Conservation (phyloP, 495 filamentous ascomycete genomes). For the Hypoxylon fuscum region DNA sequence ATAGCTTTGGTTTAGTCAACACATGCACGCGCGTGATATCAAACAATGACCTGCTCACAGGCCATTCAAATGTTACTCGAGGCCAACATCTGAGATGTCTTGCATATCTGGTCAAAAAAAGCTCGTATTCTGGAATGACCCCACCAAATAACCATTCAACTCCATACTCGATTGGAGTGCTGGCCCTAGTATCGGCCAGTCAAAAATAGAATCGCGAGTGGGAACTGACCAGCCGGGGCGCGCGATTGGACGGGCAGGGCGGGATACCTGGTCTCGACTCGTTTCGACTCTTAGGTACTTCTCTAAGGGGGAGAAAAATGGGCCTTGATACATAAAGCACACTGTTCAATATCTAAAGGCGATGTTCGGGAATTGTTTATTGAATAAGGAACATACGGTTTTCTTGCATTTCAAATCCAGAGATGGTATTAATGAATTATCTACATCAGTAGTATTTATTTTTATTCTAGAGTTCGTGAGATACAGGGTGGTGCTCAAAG, state of each 20-base stretch:
- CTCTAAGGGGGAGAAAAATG: constrained; percentile 17
- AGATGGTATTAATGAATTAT: too few species aligned
- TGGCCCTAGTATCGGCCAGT: constrained; percentile 19
- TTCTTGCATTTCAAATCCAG: too few species aligned
- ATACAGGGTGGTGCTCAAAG: too few species aligned
- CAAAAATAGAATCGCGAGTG: constrained; percentile 38
- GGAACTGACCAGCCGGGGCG: not conserved
- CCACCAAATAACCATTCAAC: constrained; percentile 15
- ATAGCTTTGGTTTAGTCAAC: not conserved
- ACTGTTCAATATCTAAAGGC: too few species aligned
- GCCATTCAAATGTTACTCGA: not conserved
- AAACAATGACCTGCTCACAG: constrained; percentile 27
- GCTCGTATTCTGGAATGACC: constrained; percentile 42
- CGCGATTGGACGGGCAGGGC: constrained; percentile 26
- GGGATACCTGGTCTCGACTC: constrained; percentile 15
- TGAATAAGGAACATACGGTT: too few species aligned
- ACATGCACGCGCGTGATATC: constrained; percentile 8
- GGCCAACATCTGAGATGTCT: constrained; percentile 29
- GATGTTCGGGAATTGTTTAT: too few species aligned
- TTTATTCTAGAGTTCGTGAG: too few species aligned
- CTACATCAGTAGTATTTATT: too few species aligned
- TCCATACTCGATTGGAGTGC: constrained; percentile 18
- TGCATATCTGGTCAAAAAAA: constrained; percentile 19
- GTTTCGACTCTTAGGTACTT: constrained; percentile 1
- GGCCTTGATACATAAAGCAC: not conserved